A percentile compares a stretch with the other conserved stretches of the same genome.
Conservation (phyloP, 495 filamentous ascomycete genomes). For the Hypoxylon trugodes region DNA sequence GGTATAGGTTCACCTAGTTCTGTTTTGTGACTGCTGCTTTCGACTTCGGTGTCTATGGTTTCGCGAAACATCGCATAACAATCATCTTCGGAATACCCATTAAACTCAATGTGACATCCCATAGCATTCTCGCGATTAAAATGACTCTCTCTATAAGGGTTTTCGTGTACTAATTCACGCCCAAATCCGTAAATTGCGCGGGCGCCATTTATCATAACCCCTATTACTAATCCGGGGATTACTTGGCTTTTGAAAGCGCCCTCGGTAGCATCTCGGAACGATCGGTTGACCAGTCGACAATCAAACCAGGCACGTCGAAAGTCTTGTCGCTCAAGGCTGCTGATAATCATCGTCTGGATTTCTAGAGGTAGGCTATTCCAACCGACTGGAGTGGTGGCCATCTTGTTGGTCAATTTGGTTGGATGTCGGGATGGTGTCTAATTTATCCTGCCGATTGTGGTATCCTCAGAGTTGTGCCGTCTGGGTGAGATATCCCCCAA, state of each 20-base stretch:
- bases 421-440: no score
- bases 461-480: no score
- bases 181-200: no score
- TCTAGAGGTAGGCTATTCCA: background rate
- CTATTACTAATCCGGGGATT: background rate
- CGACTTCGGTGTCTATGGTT: background rate
- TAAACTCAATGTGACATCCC: background rate
- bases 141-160: no score
- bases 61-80: background rate
- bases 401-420: no score
- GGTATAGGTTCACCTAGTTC: no score
- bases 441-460: no score
- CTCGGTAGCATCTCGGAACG: background rate
- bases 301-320: constrained; percentile 4
- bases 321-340: constrained; percentile 1
- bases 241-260: background rate
- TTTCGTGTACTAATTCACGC: no score
- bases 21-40: no score
- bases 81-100: background rate
- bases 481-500: no score
- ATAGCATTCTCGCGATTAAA: no score
- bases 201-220: background rate
- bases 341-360: background rate
- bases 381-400: background rate
- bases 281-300: background rate